Conservation (phyloP, 768 basidiomycete species). For the Phylloporus arenicola region DNA sequence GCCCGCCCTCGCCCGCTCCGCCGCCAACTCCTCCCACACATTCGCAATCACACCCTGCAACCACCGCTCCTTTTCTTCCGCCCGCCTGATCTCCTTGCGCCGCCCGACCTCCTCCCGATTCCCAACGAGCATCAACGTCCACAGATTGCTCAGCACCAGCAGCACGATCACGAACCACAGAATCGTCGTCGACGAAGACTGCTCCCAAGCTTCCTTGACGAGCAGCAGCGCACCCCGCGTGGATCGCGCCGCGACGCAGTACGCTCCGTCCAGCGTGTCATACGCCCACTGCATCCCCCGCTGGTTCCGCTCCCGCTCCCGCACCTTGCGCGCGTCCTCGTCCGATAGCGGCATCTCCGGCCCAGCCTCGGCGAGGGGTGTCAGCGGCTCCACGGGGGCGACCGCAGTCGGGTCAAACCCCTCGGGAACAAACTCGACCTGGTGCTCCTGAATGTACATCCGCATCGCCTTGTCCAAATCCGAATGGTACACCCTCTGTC, state of each 20-base stretch:
- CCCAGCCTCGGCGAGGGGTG: conserved; percentile 16
- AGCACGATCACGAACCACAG: conserved; percentile 67
- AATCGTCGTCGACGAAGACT: conserved; percentile 65
- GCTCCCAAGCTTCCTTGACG: conserved; percentile 73
- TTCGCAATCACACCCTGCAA: conserved; percentile 66
- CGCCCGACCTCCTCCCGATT: conserved; percentile 42
- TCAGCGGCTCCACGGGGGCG: conserved; percentile 41
- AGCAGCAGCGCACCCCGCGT: conserved; percentile 72
- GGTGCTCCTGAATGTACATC: conserved; percentile 82
- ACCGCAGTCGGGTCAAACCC: conserved; percentile 60
- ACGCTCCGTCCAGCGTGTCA: conserved; percentile 78
- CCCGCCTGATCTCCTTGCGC: conserved; percentile 45
- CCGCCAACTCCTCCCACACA: conserved; percentile 66
- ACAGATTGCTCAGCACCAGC: conserved; percentile 75
- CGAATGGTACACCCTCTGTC: conserved; percentile 80
- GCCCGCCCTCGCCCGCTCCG: conserved; percentile 32
- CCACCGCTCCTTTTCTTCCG: conserved; percentile 69
- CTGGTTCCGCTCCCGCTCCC: conserved; percentile 63
- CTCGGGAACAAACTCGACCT: conserved; percentile 82
- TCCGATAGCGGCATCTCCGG: conserved; percentile 6
- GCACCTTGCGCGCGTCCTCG: conserved; percentile 37
- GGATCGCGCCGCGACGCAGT: conserved; percentile 64
- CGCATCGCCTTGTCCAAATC: conserved; percentile 86
- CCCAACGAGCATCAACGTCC: conserved; percentile 50
- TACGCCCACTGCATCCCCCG: conserved; percentile 84